Evolutionary conservation across 2,329 filamentous ascomycete species (phyloP).

Genomic region (Aureobasidium sp.): DNA sequence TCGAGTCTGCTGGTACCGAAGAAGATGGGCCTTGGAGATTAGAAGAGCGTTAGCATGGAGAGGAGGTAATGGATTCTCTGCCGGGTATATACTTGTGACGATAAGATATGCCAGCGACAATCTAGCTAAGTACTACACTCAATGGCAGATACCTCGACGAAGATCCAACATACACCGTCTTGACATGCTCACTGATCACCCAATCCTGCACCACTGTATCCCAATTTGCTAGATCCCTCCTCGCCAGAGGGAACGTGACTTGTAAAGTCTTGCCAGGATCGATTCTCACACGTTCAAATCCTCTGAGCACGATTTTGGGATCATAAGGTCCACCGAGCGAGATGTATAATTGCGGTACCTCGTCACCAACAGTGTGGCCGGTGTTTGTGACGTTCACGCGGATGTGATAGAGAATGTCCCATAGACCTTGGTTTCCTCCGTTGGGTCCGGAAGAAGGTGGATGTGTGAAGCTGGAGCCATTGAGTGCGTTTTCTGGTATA

Average conservation of each 20-base stretch:
- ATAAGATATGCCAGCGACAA: no score
- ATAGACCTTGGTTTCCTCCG: slow-evolving; percentile 54
- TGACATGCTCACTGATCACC: slow-evolving; percentile 25
- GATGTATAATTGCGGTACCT: slow-evolving; percentile 67
- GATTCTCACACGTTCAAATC: slow-evolving; percentile 68
- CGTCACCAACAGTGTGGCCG: slow-evolving; percentile 53
- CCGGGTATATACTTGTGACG: no score
- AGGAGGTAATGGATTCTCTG: no score
- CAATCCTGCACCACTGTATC: slow-evolving; percentile 68
- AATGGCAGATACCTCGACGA: not conserved
- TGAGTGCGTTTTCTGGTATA: slow-evolving; percentile 49
- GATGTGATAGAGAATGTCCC: slow-evolving; percentile 60
- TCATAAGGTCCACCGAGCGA: slow-evolving; percentile 68
- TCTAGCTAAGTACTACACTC: not conserved
- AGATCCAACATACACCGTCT: not conserved
- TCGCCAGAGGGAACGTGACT: slow-evolving; percentile 59
- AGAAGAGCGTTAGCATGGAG: no score
- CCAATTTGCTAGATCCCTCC: slow-evolving; percentile 81
- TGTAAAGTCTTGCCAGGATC: slow-evolving; percentile 55
- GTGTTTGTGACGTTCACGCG: slow-evolving; percentile 62
- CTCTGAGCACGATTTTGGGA: slow-evolving; percentile 54
- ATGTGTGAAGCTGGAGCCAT: slow-evolving; percentile 48
- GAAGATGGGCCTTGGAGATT: no score
- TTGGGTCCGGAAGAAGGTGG: slow-evolving; percentile 54
- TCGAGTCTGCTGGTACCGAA: no score